Base-by-base conservation (phyloP, 345 rosid species). In the Dovyalis caffra region DNA sequence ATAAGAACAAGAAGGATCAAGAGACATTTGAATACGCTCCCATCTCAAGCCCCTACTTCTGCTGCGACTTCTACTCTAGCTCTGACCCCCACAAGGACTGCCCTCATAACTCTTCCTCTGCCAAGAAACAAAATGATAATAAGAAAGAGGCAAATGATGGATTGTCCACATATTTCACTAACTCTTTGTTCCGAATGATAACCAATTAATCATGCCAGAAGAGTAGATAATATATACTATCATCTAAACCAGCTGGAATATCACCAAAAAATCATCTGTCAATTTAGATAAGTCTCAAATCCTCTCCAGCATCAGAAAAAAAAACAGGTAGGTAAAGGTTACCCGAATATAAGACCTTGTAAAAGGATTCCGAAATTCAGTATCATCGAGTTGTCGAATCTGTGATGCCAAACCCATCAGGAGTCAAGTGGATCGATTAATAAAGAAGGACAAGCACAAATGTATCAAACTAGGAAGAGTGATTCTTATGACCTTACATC, bases 301-400 rank as follows among this genome's bases (percentile, higher is more conserved):
- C 23, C 8, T 29, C 26, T 25, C 21, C 10, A 58, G 63, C 63
- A 58, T 20, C 7, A 25, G 9, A 58, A 58, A 29, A 6, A 21
- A 15, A 11, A 58, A 21, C 25, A 58, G 28, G n/a, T n/a, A 58
- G 63, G 12, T 21, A 25, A 25, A 56, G 7, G 20, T 15, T 58
- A 58, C 63, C 63, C 3, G 63, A 4, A 58, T 58, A 58, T 21
- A 58, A 25, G 63, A 20, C 63, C 29, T 58, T 58, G 63, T 58
- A 58, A 58, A 58, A n/a, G 63, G 63, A 58, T 58, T 58, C 28
- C 63, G 63, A 58, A 58, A 58, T 25, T 58, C 63, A 58, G 63
- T 58, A 4, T 58, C 63, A 58, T 58, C 63, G 28, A 58, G 12
- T n/a, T 58, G 63, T 29, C 63, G 63, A 58, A 58, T 58, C 63